Evolutionary conservation across 2,329 filamentous ascomycete species (phyloP).

Genomic region (Atkinsonella hypoxylon): DNA sequence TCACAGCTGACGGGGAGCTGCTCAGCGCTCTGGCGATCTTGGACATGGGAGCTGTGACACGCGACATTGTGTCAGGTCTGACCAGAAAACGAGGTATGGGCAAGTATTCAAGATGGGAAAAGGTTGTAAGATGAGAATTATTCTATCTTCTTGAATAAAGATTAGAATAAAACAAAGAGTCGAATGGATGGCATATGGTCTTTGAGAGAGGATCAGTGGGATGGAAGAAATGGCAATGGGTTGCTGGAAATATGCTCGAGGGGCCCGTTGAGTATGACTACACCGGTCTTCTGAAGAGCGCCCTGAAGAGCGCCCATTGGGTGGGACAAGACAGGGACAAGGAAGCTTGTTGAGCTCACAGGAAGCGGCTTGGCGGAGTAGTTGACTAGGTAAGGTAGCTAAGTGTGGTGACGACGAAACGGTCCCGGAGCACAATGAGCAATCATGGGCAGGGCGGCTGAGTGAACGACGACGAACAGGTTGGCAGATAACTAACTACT

Average conservation of each 20-base stretch:
- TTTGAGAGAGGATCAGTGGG: too few species aligned
- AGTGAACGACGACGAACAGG: not conserved
- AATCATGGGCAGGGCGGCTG: too few species aligned
- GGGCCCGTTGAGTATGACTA: not conserved
- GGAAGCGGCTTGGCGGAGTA: too few species aligned
- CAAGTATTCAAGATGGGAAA: not conserved
- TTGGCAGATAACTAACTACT: not conserved
- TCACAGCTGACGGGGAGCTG: constrained; percentile 27
- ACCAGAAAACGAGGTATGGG: not conserved
- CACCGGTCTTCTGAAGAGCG: not conserved
- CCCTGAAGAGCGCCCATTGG: not conserved
- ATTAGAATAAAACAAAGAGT: too few species aligned
- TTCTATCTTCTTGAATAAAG: too few species aligned
- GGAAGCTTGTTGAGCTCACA: not conserved
- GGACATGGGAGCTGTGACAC: constrained; percentile 35
- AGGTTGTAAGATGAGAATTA: not conserved
- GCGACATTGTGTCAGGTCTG: constrained; percentile 26
- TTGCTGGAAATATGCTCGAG: not conserved
- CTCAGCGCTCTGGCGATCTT: constrained; percentile 36
- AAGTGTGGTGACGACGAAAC: not conserved
- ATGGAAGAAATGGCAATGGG: too few species aligned
- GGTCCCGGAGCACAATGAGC: not conserved
- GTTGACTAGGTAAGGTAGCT: too few species aligned
- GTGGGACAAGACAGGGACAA: not conserved
- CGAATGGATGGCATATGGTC: too few species aligned